A percentile compares a stretch with the other conserved stretches of the same genome.
phyloP scores from a whole-genome alignment of 257 asterid species.

The Nicotiana knightiana region DNA sequence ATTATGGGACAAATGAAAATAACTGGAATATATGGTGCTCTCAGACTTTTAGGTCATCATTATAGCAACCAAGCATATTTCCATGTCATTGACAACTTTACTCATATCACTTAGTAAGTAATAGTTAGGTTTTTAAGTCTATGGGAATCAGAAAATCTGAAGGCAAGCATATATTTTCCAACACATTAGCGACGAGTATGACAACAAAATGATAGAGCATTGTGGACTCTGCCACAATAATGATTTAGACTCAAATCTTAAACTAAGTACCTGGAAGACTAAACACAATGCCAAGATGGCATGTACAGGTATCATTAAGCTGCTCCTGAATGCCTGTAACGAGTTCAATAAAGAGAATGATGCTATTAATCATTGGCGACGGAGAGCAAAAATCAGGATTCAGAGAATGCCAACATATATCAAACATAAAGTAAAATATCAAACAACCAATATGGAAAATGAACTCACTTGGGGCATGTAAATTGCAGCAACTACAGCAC shows the following conservation, averaged over 20 bases:
- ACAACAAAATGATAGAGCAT: neutral
- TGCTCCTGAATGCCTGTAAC: constrained; percentile 72
- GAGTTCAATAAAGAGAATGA: constrained; percentile 14
- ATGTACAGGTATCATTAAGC: constrained; percentile 81
- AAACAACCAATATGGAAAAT: neutral
- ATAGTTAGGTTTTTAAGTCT: neutral
- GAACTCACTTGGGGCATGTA: constrained; percentile 79
- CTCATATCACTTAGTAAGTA: neutral
- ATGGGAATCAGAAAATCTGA: neutral
- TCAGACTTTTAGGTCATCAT: neutral
- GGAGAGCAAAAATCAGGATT: neutral
- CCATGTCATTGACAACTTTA: neutral
- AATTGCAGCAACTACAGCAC: constrained; percentile 70
- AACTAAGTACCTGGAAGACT: constrained; percentile 60
- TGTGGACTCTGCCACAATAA: neutral
- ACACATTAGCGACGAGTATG: neutral
- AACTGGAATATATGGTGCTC: neutral
- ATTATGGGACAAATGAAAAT: neutral
- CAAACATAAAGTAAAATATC: neutral
- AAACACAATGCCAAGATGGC: constrained; percentile 59
- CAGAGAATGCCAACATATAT: neutral
- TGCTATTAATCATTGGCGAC: neutral
- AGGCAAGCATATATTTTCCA: neutral
- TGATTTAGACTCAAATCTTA: neutral
- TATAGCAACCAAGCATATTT: neutral